Evolutionary conservation across 306 rosid species (phyloP).

Genomic region (cucumber (Cucumis sativus)): Cucumber_9930_V3 NC_026661.2:13610001-13610500

Average conservation of each 20-base stretch:
- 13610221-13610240: not conserved
- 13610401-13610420: not conserved
- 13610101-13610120: slow-evolving; percentile 68
- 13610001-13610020: slow-evolving; percentile 62
- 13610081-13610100: slow-evolving; percentile 63
- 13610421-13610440: not conserved
- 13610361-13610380: not conserved
- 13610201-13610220: slow-evolving; percentile 4
- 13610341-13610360: slow-evolving; percentile 1
- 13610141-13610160: slow-evolving; percentile 73
- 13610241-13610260: not conserved
- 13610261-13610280: not conserved
- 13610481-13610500: slow-evolving; percentile 4
- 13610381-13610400: not conserved
- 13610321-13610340: not conserved
- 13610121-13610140: slow-evolving; percentile 56
- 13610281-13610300: slow-evolving; percentile 8
- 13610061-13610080: slow-evolving; percentile 39
- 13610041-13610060: slow-evolving; percentile 34
- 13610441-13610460: slow-evolving; percentile 1
- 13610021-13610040: slow-evolving; percentile 52
- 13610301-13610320: slow-evolving; percentile 2
- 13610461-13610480: slow-evolving; percentile 5
- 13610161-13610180: slow-evolving; percentile 29
- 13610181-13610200: slow-evolving; percentile 2